phyloP scores from a whole-genome alignment of 148 eudicot genomes.

The Cornus suecica region DNA sequence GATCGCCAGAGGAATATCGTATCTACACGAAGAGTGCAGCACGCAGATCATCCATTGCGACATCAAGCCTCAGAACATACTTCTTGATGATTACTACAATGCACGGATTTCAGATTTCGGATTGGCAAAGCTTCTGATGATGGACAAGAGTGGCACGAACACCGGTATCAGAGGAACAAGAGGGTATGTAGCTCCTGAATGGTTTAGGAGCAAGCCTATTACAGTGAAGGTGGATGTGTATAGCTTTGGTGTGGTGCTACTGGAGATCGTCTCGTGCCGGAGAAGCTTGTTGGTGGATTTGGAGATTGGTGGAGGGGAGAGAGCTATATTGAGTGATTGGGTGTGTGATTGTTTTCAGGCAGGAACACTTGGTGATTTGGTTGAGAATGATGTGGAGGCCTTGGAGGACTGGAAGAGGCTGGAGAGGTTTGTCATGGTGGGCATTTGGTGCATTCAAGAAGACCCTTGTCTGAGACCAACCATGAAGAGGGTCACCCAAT shows the following conservation, averaged over 20 bases:
- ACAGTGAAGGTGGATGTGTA: conserved; percentile 56
- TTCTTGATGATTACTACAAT: conserved; percentile 40
- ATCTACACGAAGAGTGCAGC: conserved; percentile 58
- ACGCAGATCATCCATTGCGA: conserved; percentile 70
- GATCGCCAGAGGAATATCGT: conserved; percentile 38
- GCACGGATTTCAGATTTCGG: conserved; percentile 65
- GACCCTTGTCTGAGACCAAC: conserved; percentile 17
- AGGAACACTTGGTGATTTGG: conserved; percentile 4
- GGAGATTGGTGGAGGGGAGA: conserved; percentile 7
- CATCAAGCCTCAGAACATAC: conserved; percentile 67
- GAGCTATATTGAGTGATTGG: conserved; percentile 18
- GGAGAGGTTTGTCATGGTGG: conserved; percentile 22
- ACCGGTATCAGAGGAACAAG: conserved; percentile 63
- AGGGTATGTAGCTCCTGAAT: conserved; percentile 82
- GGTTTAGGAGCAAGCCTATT: conserved; percentile 57
- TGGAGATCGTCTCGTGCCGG: conserved; percentile 42
- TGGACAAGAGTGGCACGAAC: conserved; percentile 43
- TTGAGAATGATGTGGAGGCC: conserved; percentile 16
- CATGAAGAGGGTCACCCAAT: conserved; percentile 17
- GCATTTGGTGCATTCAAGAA: conserved; percentile 26
- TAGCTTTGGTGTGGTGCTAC: conserved; percentile 46
- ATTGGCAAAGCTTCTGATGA: conserved; percentile 51
- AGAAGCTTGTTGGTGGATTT: conserved; percentile 7
- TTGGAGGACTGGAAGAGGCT: conserved; percentile 6
- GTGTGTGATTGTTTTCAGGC: conserved; percentile 10